A percentile compares a stretch with the other conserved stretches of the same genome.
phyloP scores from a whole-genome alignment of 1,139 yeast species.

The Zygosaccharomyces sapae region DNA sequence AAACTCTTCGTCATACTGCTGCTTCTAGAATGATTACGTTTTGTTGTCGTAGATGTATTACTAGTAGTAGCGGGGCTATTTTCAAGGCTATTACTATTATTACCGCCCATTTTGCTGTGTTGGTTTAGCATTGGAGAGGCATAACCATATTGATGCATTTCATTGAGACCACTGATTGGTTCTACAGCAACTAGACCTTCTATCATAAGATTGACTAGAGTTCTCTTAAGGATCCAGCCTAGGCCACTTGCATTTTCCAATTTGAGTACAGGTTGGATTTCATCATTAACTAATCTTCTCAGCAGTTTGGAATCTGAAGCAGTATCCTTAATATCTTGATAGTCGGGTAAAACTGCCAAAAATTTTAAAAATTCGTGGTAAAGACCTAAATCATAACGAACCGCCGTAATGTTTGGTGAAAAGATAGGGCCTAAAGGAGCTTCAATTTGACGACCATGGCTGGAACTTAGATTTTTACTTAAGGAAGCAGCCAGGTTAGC shows the following conservation, averaged over 20 bases:
- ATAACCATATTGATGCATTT: constrained; percentile 44
- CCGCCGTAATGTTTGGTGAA: constrained; percentile 53
- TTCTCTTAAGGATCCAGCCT: constrained; percentile 54
- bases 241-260: constrained; percentile 59
- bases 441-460: constrained; percentile 14
- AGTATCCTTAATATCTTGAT: constrained; percentile 37
- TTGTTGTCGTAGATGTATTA: constrained; percentile 1
- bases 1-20: constrained; percentile 26
- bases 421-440: constrained; percentile 33
- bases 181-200: constrained; percentile 83
- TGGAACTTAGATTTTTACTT: constrained; percentile 17
- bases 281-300: constrained; percentile 65
- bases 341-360: constrained; percentile 33
- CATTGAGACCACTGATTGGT: constrained; percentile 83
- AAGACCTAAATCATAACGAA: constrained; percentile 53
- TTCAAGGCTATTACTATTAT: neutral
- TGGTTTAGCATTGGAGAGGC: constrained; percentile 15
- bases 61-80: neutral
- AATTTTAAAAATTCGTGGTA: constrained; percentile 39
- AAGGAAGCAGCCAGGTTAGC: constrained; percentile 16
- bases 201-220: constrained; percentile 60
- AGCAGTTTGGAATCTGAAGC: constrained; percentile 53
- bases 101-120: neutral
- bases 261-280: constrained; percentile 67
- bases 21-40: constrained; percentile 18